Evolutionary conservation across 2,329 filamentous ascomycete species (phyloP), one percentile per base, ranked within the genome.

Genomic region (Nemania sp.): DNA sequence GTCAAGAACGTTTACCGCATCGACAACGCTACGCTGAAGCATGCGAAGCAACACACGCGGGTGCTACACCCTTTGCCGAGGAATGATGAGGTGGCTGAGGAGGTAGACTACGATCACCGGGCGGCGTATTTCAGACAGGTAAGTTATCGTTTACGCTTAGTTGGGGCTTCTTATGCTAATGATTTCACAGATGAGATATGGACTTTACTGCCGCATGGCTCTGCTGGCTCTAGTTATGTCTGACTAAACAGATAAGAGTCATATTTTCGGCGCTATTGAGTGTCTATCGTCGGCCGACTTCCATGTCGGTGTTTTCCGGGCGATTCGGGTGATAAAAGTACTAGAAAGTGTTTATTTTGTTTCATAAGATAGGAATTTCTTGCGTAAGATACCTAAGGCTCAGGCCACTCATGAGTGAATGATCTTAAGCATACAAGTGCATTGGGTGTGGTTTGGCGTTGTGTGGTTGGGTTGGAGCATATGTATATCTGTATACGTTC

Each of bases 111-210:
- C 76, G 94, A 99, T 77, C 91, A 95, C 71, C 80, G 94, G 65
- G 94, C 94, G 54, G 93, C 94, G 51, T 99, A 99, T 79, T 99
- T 99, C 77, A 86, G 94, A 89, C 94, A 99, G 89, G 93, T 96
- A 77, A 85, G 89, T 82, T 30, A 8, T 6, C 12, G n/a, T 26
- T n/a, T 22, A 33, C 6, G 9, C 36, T 43, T 31, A 3, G 7
- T 9, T 0, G 49, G 15, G 6, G 24, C 31, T 26, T 28, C 6
- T 17, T 45, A 12, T 61, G 62, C 78, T 84, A 72, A 86, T 70
- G 43, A 39, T 24, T 61, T 53, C 12, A 41, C 54, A 97, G 92
- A 97, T 97, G 93, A 86, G 88, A 76, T 97, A 97, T 76, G 94
- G 94, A 66, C 83, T 99, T 66, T 97, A 97, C 81, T 95, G 90